phyloP scores from a whole-genome alignment of 2,329 filamentous ascomycete genomes.

The Ophiosphaerella narmari region DNA sequence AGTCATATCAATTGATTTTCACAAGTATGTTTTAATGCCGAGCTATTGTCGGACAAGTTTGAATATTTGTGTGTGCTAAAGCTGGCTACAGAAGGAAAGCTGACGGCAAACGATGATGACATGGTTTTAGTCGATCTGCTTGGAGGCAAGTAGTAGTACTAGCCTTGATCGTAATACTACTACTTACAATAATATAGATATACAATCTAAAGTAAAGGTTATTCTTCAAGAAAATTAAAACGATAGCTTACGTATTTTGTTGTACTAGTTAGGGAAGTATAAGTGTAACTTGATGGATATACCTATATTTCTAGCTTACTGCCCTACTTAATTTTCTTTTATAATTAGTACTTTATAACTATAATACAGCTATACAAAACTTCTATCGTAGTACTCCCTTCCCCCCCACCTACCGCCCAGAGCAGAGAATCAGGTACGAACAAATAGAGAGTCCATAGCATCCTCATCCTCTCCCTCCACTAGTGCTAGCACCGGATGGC shows the following conservation, averaged over 20 bases:
- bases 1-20: constrained; percentile 19
- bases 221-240: background rate
- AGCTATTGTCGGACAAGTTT: background rate
- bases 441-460: too few relatives aligned
- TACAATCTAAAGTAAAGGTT: background rate
- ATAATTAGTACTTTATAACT: too few relatives aligned
- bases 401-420: too few relatives aligned
- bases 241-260: background rate
- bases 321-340: too few relatives aligned
- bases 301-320: too few relatives aligned
- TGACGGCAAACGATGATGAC: constrained; percentile 13
- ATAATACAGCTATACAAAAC: too few relatives aligned
- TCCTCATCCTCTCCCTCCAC: too few relatives aligned
- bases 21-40: constrained; percentile 13
- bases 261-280: background rate
- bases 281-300: too few relatives aligned
- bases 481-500: too few relatives aligned
- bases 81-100: constrained; percentile 7
- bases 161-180: background rate
- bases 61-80: background rate
- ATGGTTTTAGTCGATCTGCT: constrained; percentile 16
- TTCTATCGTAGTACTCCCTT: too few relatives aligned
- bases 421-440: too few relatives aligned
- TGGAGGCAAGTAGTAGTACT: constrained; percentile 9
- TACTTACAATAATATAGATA: background rate